Base-by-base conservation (phyloP, 2,329 filamentous ascomycete species). In the Coniosporium tulheliwenetii region DNA sequence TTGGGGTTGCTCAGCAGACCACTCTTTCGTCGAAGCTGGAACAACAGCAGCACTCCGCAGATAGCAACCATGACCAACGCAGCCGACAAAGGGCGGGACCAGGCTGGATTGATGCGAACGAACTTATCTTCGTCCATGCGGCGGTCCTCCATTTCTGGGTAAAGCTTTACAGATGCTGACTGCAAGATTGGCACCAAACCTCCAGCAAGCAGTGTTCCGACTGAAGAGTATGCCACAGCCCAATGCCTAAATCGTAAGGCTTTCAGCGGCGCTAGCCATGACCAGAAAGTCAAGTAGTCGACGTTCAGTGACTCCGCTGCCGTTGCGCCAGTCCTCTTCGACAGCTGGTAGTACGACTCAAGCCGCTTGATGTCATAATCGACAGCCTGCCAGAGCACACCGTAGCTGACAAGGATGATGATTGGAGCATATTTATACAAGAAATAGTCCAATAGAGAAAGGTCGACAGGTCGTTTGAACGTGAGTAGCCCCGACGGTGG, bases 211-310 rank as follows among this genome's bases (percentile, higher is more conserved):
- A 79, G 58, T 1, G 77, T 77, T 0, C 75, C 73, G 5, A 81
- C 47, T 0, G 79, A 81, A 0, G 77, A 82, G 10, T 79, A 62
- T 0, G 72, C 71, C 5, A 85, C 80, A 0, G 80, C 78, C 52
- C 77, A 81, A 49, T 85, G 81, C 36, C 67, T 68, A 46, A 73
- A 69, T 44, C 64, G 65, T 2, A 83, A 50, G 1, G 80, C 79
- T 37, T 70, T 66, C 4, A 84, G 56, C 0, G 81, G 81, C 2
- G 78, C 69, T 33, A 79, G 58, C 50, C 81, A 75, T 50, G 70
- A 77, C 60, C 79, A 73, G 48, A 75, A 70, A 5, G 79, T 83
- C 36, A 82, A 68, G 44, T 85, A 85, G 55, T 84, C 78, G 45
- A 82, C 78, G 46, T 84, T 85, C 51, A 85, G 71, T 0, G 77